phyloP scores from a whole-genome alignment of 805 yeast species.

The Wickerhamiella lipophila region DNA sequence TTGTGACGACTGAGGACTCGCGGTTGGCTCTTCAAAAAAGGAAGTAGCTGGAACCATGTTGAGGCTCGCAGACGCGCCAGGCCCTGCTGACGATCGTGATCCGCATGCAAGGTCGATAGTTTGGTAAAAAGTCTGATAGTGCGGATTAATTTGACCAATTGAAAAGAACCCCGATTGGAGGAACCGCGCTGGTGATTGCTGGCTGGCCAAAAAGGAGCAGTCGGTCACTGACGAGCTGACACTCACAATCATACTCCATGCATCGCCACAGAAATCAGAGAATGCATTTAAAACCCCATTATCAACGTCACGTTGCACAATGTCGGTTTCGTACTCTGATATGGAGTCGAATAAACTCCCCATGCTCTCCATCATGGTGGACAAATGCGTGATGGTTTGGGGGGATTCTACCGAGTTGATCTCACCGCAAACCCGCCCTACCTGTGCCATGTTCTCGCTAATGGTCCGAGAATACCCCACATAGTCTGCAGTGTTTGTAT shows the following conservation, averaged over 20 bases:
- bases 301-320: background rate
- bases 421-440: background rate
- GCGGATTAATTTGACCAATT: background rate
- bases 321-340: background rate
- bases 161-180: background rate
- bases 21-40: too few species aligned
- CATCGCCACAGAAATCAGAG: background rate
- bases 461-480: background rate
- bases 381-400: background rate
- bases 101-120: background rate
- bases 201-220: background rate
- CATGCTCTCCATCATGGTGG: background rate
- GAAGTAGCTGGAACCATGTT: background rate
- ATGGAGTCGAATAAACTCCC: background rate
- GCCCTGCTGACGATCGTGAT: background rate
- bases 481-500: background rate
- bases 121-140: background rate
- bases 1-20: too few species aligned
- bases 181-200: background rate
- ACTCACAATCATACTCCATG: constrained; percentile 4
- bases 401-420: background rate
- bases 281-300: background rate
- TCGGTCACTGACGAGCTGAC: constrained; percentile 1
- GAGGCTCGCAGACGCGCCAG: background rate
- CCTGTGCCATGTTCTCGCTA: background rate